Evolutionary conservation across 768 basidiomycete species (phyloP), one percentile per base, ranked within the genome.

Genomic region (Chalciporus pseudorubinellus): DNA sequence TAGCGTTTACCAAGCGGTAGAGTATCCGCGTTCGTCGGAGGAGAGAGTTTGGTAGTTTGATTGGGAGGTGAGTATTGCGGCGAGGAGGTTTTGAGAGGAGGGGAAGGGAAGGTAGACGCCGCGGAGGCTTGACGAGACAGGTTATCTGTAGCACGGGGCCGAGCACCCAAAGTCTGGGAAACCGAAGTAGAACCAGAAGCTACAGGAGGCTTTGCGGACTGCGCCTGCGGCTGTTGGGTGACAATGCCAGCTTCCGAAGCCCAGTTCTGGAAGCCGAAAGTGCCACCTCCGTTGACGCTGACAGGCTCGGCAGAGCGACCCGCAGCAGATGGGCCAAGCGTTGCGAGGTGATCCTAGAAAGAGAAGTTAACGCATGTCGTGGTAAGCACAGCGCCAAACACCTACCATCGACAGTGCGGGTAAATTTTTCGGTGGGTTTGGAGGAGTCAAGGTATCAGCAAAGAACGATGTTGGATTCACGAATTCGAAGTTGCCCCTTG

Each of bases 391-490:
- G 24, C 12, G 45, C 39, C 24, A 18, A 39, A 19, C 39, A 50
- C 63, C 58, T 29, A 68, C 67, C 64, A 68, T 70, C 29, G 67
- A 61, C 22, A 68, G 54, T 2, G 64, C 62, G 34, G 68, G 67
- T 41, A 68, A 47, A 40, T 64, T 66, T 64, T 61, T 70, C 0
- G 52, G 16, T 8, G 59, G 59, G 47, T 62, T 56, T 16, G 46
- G 53, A 16, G 66, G 61, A 0, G 66, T 62, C 21, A 48, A 43
- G 7, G 54, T 31, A 3, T 63, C 58, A 1, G 47, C 16, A 42
- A 66, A 62, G 42, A 68, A 60, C 9, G 68, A 64, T 0, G 63
- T 55, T 4, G 67, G 68, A 16, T 61, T 57, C 46, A 68, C 68
- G 49, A 57, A 61, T 47, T 65, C 64, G n/a, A 65, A 66, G 10